Conservation (phyloP, 805 yeast genomes). For the Kazachstania africana region DNA sequence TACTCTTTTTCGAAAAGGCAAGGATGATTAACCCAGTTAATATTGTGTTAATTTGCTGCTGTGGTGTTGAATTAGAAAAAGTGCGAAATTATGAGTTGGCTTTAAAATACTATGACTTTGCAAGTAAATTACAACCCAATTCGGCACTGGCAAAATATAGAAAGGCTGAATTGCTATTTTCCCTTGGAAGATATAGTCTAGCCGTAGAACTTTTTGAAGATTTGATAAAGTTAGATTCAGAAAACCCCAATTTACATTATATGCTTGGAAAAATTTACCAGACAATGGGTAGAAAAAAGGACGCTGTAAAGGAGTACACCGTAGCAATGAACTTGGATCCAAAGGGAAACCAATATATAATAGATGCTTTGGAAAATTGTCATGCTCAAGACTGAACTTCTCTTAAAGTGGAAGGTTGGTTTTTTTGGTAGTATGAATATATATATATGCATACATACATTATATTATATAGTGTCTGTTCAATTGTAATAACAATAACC, state of each 20-base stretch:
- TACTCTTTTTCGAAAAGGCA: constrained; percentile 78
- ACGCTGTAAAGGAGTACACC: constrained; percentile 78
- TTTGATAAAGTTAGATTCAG: constrained; percentile 71
- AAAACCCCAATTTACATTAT: constrained; percentile 89
- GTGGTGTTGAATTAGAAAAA: constrained; percentile 86
- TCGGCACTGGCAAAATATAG: constrained; percentile 82
- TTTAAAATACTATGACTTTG: constrained; percentile 67
- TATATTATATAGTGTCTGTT: background rate
- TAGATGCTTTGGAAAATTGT: constrained; percentile 64
- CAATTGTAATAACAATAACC: no score
- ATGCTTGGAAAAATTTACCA: constrained; percentile 79
- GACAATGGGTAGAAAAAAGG: constrained; percentile 56
- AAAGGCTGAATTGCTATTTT: constrained; percentile 69
- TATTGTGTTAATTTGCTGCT: constrained; percentile 79
- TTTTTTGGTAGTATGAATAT: background rate
- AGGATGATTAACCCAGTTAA: constrained; percentile 82
- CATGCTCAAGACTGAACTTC: constrained; percentile 17
- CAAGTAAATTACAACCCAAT: constrained; percentile 72
- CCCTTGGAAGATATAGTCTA: constrained; percentile 56
- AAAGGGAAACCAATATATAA: constrained; percentile 74
- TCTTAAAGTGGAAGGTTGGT: no score
- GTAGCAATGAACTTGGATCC: constrained; percentile 87
- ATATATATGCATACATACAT: no score
- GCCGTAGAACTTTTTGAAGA: constrained; percentile 68
- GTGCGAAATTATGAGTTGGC: constrained; percentile 60